A percentile compares a stretch with the other conserved stretches of the same genome.
phyloP scores from a whole-genome alignment of 2,329 filamentous ascomycete genomes.

The Colletotrichum kahawae region DNA sequence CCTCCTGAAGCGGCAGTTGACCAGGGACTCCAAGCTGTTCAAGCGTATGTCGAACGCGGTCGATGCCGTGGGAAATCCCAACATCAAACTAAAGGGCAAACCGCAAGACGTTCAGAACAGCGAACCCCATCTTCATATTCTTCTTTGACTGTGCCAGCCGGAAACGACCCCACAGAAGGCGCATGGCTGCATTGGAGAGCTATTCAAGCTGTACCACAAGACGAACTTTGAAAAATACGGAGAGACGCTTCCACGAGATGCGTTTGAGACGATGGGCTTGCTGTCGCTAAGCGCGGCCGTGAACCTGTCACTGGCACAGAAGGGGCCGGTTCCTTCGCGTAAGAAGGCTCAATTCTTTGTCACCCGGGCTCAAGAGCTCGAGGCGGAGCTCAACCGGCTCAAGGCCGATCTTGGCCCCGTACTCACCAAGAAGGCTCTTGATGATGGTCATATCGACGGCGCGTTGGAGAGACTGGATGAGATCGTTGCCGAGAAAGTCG shows the following conservation, averaged over 20 bases:
- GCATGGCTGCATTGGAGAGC: slow-evolving; percentile 43
- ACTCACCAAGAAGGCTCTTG: slow-evolving; percentile 46
- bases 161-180: slow-evolving; percentile 39
- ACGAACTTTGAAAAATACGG: slow-evolving; percentile 32
- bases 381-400: slow-evolving; percentile 41
- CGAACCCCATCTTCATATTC: slow-evolving; percentile 45
- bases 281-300: slow-evolving; percentile 46
- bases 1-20: slow-evolving; percentile 44
- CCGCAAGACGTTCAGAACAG: slow-evolving; percentile 40
- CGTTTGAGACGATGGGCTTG: slow-evolving; percentile 36
- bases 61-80: slow-evolving; percentile 37
- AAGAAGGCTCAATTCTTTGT: slow-evolving; percentile 46
- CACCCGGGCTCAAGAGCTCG: slow-evolving; percentile 33
- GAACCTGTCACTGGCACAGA: slow-evolving; percentile 31
- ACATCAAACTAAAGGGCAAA: slow-evolving; percentile 44
- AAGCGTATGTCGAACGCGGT: slow-evolving; percentile 37
- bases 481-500: slow-evolving; percentile 41
- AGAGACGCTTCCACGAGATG: slow-evolving; percentile 36
- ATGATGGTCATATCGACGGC: slow-evolving; percentile 40
- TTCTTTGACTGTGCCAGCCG: slow-evolving; percentile 48
- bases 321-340: slow-evolving; percentile 37
- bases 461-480: slow-evolving; percentile 41
- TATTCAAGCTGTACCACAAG: slow-evolving; percentile 39
- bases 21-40: slow-evolving; percentile 44
- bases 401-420: slow-evolving; percentile 43